Evolutionary conservation across 2,329 filamentous ascomycete genomes (phyloP).

Genomic region (Aspergillus ibericus): DNA sequence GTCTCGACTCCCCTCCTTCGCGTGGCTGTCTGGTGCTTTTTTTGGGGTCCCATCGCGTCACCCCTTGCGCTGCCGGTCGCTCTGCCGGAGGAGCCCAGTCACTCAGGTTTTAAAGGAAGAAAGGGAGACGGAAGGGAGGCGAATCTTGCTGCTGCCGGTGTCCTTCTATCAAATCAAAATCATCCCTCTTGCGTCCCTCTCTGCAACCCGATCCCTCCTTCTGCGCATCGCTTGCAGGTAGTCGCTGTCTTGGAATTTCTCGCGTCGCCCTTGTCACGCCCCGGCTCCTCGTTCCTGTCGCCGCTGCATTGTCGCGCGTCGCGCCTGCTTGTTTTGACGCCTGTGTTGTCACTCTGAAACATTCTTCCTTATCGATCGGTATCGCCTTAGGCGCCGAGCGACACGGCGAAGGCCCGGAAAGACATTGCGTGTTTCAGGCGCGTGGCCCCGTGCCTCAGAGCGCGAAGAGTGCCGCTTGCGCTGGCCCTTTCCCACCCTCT

Average conservation of each 20-base stretch:
- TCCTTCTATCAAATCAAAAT: conserved; percentile 15
- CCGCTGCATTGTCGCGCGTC: conserved; percentile 26
- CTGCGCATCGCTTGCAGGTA: conserved; percentile 17
- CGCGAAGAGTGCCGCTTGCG: conserved; percentile 12
- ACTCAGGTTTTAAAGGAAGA: conserved; percentile 23
- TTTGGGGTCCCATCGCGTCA: conserved; percentile 15
- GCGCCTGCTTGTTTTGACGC: conserved; percentile 25
- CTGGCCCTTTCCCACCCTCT: not conserved
- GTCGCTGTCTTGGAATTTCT: conserved; percentile 16
- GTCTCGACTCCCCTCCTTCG: conserved; percentile 17
- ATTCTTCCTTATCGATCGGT: conserved; percentile 27
- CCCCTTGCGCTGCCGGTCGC: conserved; percentile 23
- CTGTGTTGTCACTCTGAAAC: conserved; percentile 31
- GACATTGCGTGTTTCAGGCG: conserved; percentile 17
- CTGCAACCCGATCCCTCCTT: conserved; percentile 11
- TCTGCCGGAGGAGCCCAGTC: conserved; percentile 12
- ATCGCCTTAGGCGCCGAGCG: conserved; percentile 16
- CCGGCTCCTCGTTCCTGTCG: conserved; percentile 16
- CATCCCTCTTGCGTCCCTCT: conserved; percentile 5
- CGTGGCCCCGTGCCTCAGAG: conserved; percentile 16
- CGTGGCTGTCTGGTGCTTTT: conserved; percentile 23
- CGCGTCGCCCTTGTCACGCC: conserved; percentile 20
- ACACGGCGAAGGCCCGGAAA: conserved; percentile 7
- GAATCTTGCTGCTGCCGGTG: conserved; percentile 18
- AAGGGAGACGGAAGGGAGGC: conserved; percentile 28